Evolutionary conservation across 2,329 filamentous ascomycete species (phyloP).

Genomic region (Diplodia seriata): DNA sequence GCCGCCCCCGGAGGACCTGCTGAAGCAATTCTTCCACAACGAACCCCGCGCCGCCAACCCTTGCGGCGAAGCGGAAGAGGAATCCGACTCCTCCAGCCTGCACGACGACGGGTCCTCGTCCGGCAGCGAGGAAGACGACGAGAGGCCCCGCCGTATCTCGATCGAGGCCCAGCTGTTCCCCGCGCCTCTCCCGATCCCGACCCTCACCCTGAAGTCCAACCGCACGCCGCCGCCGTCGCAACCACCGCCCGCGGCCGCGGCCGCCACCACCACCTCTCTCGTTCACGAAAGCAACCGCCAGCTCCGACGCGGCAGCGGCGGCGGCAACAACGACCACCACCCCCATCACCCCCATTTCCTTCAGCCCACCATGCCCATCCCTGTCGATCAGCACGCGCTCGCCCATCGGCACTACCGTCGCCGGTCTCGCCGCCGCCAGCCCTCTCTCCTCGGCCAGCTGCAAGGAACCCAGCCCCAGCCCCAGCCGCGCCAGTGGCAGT

Average conservation of each 20-base stretch:
- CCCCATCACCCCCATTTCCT: too few relatives aligned
- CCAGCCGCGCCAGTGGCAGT: too few relatives aligned
- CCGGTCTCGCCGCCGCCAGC: too few relatives aligned
- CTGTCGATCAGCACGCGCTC: too few relatives aligned
- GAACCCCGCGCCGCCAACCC: neutral
- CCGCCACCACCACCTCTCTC: neutral
- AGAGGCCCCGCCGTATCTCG: neutral
- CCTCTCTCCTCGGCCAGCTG: too few relatives aligned
- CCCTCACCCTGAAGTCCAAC: neutral
- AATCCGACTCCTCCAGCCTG: neutral
- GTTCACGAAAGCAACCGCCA: too few relatives aligned
- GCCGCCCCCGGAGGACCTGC: constrained; percentile 7
- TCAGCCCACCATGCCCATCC: too few relatives aligned
- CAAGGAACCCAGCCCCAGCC: too few relatives aligned
- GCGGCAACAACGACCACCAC: too few relatives aligned
- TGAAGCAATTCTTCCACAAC: neutral
- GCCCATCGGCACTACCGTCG: too few relatives aligned
- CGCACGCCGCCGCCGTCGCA: neutral
- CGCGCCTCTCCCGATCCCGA: neutral
- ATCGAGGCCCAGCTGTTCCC: neutral
- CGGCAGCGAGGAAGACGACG: neutral
- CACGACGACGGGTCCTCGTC: neutral
- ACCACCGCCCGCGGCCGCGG: neutral
- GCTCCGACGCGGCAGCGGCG: too few relatives aligned
- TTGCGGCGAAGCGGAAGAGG: neutral